Conservation (phyloP, 306 rosid species). For the Oemleria cerasiformis region DNA sequence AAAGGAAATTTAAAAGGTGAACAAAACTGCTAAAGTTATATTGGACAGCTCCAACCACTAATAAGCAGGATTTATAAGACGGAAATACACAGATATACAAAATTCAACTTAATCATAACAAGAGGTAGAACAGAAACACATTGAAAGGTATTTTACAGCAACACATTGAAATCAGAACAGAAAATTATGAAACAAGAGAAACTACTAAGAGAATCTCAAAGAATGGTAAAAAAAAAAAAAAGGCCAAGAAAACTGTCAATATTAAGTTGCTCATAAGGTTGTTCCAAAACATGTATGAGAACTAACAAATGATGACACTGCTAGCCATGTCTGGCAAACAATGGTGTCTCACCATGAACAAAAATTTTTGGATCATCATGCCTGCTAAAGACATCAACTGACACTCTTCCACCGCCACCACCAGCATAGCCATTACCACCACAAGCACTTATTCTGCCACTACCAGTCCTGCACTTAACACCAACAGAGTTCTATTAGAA, state of each 20-base stretch:
- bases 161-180: neutral
- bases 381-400: conserved; percentile 63
- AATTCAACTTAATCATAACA: neutral
- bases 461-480: conserved; percentile 53
- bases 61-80: neutral
- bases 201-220: neutral
- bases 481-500: conserved; percentile 16
- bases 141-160: neutral
- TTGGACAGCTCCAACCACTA: neutral
- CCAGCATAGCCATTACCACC: conserved; percentile 63
- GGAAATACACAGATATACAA: neutral
- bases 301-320: neutral
- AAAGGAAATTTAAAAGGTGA: neutral
- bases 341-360: conserved; percentile 52
- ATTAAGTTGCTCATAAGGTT: neutral
- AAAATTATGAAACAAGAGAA: neutral
- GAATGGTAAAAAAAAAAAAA: neutral
- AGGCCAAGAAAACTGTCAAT: neutral
- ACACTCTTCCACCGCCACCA: conserved; percentile 66
- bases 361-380: conserved; percentile 51
- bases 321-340: neutral
- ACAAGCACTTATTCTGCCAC: conserved; percentile 60
- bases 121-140: no score
- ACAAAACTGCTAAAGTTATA: neutral
- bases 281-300: neutral